A percentile compares a stretch with the other conserved stretches of the same genome.
Evolutionary conservation across 108 stramenopile species (phyloP).

Genomic region (Conticribra weissflogii): DNA sequence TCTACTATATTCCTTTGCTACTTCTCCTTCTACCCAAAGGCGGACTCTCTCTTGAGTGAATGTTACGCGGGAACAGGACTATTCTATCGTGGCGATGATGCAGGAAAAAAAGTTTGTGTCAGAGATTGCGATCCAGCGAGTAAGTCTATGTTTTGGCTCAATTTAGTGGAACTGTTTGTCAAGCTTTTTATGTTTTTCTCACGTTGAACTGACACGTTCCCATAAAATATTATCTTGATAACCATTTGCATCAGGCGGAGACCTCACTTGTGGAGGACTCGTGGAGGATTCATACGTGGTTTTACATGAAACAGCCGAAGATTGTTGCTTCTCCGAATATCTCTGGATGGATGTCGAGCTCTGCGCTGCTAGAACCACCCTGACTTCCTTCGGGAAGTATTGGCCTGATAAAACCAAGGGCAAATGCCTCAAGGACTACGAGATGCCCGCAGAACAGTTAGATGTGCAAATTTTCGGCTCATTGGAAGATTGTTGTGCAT

Average conservation of each 20-base stretch:
- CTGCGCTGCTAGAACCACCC: slow-evolving; percentile 5
- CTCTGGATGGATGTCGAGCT: slow-evolving; percentile 16
- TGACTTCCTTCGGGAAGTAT: neutral
- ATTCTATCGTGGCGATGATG: slow-evolving; percentile 19
- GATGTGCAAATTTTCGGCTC: neutral
- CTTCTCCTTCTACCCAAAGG: no score
- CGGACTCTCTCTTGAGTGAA: slow-evolving; percentile 8
- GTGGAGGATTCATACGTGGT: slow-evolving; percentile 8
- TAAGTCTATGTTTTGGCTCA: slow-evolving; percentile 10
- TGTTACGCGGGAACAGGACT: slow-evolving; percentile 15
- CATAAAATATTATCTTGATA: neutral
- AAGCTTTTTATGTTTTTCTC: neutral
- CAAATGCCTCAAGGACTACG: slow-evolving; percentile 10
- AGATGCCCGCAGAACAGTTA: neutral
- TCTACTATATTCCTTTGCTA: neutral
- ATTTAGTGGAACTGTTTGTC: no score
- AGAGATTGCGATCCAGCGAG: slow-evolving; percentile 12
- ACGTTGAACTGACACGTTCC: no score
- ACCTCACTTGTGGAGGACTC: slow-evolving; percentile 13
- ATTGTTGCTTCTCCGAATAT: slow-evolving; percentile 6
- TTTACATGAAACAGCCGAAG: slow-evolving; percentile 11
- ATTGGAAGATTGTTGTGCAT: slow-evolving; percentile 7
- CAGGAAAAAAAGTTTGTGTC: slow-evolving; percentile 5
- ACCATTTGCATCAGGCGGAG: slow-evolving; percentile 2
- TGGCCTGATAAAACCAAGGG: slow-evolving; percentile 7